phyloP scores from a whole-genome alignment of 2,329 filamentous ascomycete species.

The Cladosporium colombiae region DNA sequence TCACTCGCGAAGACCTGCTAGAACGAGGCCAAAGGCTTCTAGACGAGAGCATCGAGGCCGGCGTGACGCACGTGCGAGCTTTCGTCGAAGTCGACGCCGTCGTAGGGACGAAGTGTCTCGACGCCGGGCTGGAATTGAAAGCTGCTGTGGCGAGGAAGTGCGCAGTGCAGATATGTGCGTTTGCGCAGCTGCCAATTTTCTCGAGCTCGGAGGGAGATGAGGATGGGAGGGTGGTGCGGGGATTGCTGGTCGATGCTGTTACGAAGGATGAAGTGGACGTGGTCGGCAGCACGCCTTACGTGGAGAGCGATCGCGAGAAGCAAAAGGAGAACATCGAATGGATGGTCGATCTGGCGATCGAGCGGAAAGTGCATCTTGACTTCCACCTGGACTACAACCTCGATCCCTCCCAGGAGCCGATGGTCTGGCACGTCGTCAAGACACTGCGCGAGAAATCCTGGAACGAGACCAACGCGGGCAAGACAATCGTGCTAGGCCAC shows the following conservation, averaged over 20 bases:
- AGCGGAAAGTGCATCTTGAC: slow-evolving; percentile 60
- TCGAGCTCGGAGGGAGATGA: slow-evolving; percentile 45
- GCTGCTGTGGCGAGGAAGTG: slow-evolving; percentile 52
- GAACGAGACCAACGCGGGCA: slow-evolving; percentile 43
- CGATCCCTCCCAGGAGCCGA: slow-evolving; percentile 49
- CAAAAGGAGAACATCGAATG: slow-evolving; percentile 62
- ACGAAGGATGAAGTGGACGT: slow-evolving; percentile 53
- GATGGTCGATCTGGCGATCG: slow-evolving; percentile 58
- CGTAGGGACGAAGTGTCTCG: slow-evolving; percentile 59
- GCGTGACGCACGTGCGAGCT: slow-evolving; percentile 68
- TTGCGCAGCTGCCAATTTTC: slow-evolving; percentile 70
- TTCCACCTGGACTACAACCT: slow-evolving; percentile 74
- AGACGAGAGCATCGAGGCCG: slow-evolving; percentile 62
- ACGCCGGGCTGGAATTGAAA: slow-evolving; percentile 60
- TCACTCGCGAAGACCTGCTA: slow-evolving; percentile 63
- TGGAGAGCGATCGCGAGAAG: slow-evolving; percentile 56
- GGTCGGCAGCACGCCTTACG: slow-evolving; percentile 70
- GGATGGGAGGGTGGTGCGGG: slow-evolving; percentile 31
- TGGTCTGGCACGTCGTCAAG: slow-evolving; percentile 58
- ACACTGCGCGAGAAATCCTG: slow-evolving; percentile 52
- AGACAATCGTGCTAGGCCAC: slow-evolving; percentile 64
- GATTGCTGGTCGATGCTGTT: slow-evolving; percentile 51
- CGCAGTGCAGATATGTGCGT: slow-evolving; percentile 67
- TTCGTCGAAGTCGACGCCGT: slow-evolving; percentile 71
- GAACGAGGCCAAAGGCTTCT: slow-evolving; percentile 65